Evolutionary conservation across 73 alveolate genomes (phyloP), one percentile per base, ranked within the genome.

Genomic region (Strombidium stylifer): DNA sequence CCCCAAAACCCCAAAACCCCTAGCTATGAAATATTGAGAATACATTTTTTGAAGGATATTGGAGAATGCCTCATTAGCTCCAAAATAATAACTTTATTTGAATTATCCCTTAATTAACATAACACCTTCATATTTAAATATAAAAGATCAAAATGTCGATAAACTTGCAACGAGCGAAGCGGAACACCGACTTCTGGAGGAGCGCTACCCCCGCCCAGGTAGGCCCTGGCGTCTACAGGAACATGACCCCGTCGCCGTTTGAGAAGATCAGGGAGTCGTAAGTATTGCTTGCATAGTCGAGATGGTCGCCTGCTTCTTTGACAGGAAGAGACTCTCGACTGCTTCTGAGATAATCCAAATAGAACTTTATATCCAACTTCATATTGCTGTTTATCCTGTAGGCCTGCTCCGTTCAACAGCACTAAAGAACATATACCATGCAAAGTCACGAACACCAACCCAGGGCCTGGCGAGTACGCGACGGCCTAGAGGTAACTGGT

Each of bases 121-220:
- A n/a, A n/a, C n/a, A n/a, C n/a, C n/a, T n/a, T n/a, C n/a, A n/a
- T n/a, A n/a, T n/a, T n/a, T n/a, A n/a, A n/a, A n/a, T n/a, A n/a
- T n/a, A n/a, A n/a, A n/a, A n/a, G n/a, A n/a, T n/a, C n/a, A 37
- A 57, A 73, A 73, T 61, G 86, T 73, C 85, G 42, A 59, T 73
- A 49, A 58, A 73, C 39, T 51, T 73, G 69, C 18, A 25, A 21
- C 27, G 86, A 23, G 62, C 81, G 26, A 53, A 46, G 5, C 46
- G 87, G 30, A 61, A 62, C 24, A 74, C 87, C 16, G 87, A 74
- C 20, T 74, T 62, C 41, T 62, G 80, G 79, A 62, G 42, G 32
- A 34, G 18, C 15, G 48, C 37, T 11, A 74, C 87, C 3, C 87
- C 87, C 0, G 23, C 46, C 16, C 40, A 19, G 0, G 57, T 74